These are phyloP conservation scores for Cenchrus americanus DNA, from an alignment of 176 grass and related monocot species.

Conservation along the genomic window DNA sequence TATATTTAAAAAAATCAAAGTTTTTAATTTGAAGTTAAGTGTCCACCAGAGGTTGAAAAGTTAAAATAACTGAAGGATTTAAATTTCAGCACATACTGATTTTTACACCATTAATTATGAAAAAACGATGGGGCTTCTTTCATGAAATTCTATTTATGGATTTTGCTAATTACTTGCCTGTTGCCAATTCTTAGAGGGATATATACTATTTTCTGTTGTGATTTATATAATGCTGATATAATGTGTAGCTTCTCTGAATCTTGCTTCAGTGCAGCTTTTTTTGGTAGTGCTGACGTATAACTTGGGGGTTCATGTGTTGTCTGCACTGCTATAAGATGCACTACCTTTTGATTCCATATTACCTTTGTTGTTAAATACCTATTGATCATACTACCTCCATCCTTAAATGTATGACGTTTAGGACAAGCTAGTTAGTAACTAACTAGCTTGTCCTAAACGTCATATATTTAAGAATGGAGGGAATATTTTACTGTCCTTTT, in stretches of 20 bases:
- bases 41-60: no score
- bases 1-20: no score
- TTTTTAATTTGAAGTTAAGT: no score
- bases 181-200: neutral
- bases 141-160: neutral
- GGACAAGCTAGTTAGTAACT: no score
- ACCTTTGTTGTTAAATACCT: conserved; percentile 10
- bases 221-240: neutral
- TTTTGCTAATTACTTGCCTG: neutral
- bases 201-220: no score
- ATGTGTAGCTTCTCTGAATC: neutral
- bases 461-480: no score
- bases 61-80: neutral
- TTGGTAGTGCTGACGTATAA: neutral
- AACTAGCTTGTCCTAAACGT: no score
- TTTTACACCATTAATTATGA: neutral
- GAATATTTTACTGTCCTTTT: neutral
- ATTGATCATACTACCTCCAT: neutral
- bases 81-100: neutral
- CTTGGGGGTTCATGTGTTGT: neutral
- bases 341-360: conserved; percentile 14
- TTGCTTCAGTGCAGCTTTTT: neutral
- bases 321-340: neutral
- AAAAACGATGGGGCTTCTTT: neutral
- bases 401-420: no score